Conservation (phyloP, 2,329 filamentous ascomycete genomes). For the Alternaria panax region DNA sequence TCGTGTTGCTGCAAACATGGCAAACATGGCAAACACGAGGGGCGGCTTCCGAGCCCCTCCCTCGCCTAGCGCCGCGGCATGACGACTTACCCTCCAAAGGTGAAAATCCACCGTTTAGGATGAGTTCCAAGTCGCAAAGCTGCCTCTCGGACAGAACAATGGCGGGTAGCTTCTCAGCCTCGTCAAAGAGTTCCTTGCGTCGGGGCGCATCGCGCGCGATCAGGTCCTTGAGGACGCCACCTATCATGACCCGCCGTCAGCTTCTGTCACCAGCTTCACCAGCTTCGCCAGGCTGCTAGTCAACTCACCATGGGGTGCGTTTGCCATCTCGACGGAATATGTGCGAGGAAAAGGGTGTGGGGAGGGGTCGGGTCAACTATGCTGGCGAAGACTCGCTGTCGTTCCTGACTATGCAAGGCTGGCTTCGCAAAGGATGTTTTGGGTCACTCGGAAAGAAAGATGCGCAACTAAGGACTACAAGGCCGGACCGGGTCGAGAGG, state of each 20-base stretch:
- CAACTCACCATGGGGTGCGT: constrained; percentile 59
- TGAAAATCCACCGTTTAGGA: constrained; percentile 97
- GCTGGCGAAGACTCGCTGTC: constrained; percentile 1
- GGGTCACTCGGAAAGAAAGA: constrained; percentile 11
- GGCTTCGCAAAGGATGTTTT: not conserved
- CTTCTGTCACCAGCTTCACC: constrained; percentile 7
- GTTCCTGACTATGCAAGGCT: constrained; percentile 6
- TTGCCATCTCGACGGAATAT: constrained; percentile 52
- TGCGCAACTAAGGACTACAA: constrained; percentile 13
- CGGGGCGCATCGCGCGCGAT: constrained; percentile 89
- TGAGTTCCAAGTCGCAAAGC: constrained; percentile 95
- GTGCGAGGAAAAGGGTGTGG: not conserved
- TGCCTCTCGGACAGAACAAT: constrained; percentile 90
- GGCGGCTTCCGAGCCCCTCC: constrained; percentile 22
- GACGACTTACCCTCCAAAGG: constrained; percentile 83
- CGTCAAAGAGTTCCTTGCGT: constrained; percentile 77
- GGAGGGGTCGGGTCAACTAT: not conserved
- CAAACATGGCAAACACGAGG: constrained; percentile 41
- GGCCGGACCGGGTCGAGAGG: constrained; percentile 3
- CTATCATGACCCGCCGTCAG: constrained; percentile 51
- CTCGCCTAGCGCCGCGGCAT: constrained; percentile 17
- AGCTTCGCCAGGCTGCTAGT: not conserved
- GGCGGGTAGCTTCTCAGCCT: constrained; percentile 86
- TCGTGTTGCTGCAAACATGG: constrained; percentile 26
- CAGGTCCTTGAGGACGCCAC: constrained; percentile 97